Percentiles rank a stretch among this genome's conserved stretches.
These are phyloP conservation scores for Coelastrella sp. DNA, from an alignment of 139 green algal genomes.

Conservation along the genomic window DNA sequence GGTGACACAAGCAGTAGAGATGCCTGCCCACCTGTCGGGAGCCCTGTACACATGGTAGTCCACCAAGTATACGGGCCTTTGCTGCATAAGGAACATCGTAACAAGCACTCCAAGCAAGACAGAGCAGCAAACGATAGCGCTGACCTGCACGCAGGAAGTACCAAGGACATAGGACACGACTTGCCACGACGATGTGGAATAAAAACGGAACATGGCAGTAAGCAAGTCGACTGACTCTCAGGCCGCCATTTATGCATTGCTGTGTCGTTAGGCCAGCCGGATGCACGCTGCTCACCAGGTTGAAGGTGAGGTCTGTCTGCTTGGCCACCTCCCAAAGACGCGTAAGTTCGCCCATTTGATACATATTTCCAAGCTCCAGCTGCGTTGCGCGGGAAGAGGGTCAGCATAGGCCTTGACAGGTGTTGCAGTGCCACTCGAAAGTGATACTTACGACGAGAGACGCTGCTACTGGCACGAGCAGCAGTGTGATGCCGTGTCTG, in stretches of 20 bases:
- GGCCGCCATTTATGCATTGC: neutral
- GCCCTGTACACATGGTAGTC: slow-evolving; percentile 88
- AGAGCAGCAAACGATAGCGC: slow-evolving; percentile 72
- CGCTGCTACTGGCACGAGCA: slow-evolving; percentile 78
- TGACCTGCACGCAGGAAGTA: slow-evolving; percentile 65
- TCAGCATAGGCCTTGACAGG: neutral
- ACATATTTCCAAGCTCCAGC: slow-evolving; percentile 86
- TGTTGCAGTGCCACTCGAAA: neutral
- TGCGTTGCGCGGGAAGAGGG: slow-evolving; percentile 49
- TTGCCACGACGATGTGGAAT: no score
- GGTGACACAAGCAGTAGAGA: neutral
- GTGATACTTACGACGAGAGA: slow-evolving; percentile 63
- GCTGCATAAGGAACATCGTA: slow-evolving; percentile 79
- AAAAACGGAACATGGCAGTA: no score
- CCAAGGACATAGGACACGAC: neutral
- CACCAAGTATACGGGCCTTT: slow-evolving; percentile 92
- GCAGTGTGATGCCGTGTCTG: slow-evolving; percentile 74
- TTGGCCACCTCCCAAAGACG: slow-evolving; percentile 74
- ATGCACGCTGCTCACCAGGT: slow-evolving; percentile 79
- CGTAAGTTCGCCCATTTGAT: slow-evolving; percentile 78
- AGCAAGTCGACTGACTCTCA: no score
- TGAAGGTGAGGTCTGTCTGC: slow-evolving; percentile 91
- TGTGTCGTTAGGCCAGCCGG: slow-evolving; percentile 30
- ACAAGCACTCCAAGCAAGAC: slow-evolving; percentile 73
- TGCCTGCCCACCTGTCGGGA: slow-evolving; percentile 66